Percentiles rank a stretch among this genome's conserved stretches.
Conservation (phyloP, 163 green algal species). For the Coccomyxa subellipsoidea region DNA sequence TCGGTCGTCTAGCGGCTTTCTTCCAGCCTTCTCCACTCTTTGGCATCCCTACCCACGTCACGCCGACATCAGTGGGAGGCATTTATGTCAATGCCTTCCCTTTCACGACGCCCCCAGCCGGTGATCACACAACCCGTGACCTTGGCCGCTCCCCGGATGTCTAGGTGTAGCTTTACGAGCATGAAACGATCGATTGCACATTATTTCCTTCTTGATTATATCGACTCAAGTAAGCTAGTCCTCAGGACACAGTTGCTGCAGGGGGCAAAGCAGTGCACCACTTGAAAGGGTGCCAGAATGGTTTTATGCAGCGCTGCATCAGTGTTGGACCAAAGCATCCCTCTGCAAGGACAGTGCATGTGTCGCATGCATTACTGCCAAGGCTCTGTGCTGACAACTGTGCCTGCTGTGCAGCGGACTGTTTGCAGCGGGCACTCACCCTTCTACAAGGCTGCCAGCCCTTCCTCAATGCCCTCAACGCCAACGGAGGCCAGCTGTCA, state of each 20-base stretch:
- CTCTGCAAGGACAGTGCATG: background rate
- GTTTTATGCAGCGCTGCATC: too few species aligned
- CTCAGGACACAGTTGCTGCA: too few species aligned
- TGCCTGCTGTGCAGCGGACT: background rate
- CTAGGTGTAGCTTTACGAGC: too few species aligned
- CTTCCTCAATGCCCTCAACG: background rate
- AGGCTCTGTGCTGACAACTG: background rate
- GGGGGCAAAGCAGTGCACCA: too few species aligned
- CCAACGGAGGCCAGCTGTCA: background rate
- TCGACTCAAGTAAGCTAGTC: too few species aligned
- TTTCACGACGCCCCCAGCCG: constrained; percentile 1
- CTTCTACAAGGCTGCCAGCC: background rate
- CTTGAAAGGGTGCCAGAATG: too few species aligned
- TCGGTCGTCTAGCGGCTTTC: background rate
- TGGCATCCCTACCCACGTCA: background rate
- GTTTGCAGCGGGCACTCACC: background rate
- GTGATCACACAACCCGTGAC: background rate
- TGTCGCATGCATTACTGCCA: background rate
- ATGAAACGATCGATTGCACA: too few species aligned
- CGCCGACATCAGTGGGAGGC: background rate
- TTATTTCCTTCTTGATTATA: too few species aligned
- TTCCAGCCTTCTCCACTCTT: background rate
- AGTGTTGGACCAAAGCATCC: background rate
- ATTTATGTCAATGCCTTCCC: background rate
- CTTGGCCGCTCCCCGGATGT: background rate